Conservation (phyloP, 192 early-diverging fungal species). For the Lobosporangium transversale region DNA sequence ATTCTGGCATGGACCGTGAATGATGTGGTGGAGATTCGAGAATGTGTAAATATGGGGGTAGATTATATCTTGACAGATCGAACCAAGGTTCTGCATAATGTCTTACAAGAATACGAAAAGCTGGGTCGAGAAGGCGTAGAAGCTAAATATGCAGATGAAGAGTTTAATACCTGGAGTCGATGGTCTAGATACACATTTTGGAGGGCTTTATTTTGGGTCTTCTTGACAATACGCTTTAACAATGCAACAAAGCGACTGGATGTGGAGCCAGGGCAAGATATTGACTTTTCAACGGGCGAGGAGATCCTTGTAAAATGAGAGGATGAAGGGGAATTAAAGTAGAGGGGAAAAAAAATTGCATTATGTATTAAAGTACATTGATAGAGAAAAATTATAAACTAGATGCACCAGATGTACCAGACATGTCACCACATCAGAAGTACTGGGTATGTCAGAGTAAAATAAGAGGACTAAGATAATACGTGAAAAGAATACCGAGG, state of each 20-base stretch:
- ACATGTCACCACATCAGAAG: too few relatives aligned
- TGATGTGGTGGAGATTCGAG: constrained; percentile 36
- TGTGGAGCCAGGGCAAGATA: constrained; percentile 1
- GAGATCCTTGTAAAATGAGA: constrained; percentile 1
- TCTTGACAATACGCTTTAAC: constrained; percentile 28
- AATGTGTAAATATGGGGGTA: constrained; percentile 55
- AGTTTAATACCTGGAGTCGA: constrained; percentile 39
- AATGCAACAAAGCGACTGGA: constrained; percentile 26
- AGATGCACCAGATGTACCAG: too few relatives aligned
- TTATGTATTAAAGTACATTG: too few relatives aligned
- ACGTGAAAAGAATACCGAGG: too few relatives aligned
- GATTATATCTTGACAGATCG: constrained; percentile 66
- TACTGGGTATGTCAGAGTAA: too few relatives aligned
- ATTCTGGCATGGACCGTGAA: constrained; percentile 67
- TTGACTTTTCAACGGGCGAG: not conserved
- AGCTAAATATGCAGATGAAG: constrained; percentile 27
- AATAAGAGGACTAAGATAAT: too few relatives aligned
- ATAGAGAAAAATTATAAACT: too few relatives aligned
- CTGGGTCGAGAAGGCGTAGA: constrained; percentile 38
- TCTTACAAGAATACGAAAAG: constrained; percentile 25
- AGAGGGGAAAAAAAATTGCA: not conserved
- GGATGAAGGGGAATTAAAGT: not conserved
- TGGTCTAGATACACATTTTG: constrained; percentile 43
- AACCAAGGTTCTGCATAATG: constrained; percentile 32
- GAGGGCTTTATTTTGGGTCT: constrained; percentile 32